These are phyloP conservation scores for Aspergillus cristatus DNA, from an alignment of 495 filamentous ascomycete genomes.

Conservation along the genomic window DNA sequence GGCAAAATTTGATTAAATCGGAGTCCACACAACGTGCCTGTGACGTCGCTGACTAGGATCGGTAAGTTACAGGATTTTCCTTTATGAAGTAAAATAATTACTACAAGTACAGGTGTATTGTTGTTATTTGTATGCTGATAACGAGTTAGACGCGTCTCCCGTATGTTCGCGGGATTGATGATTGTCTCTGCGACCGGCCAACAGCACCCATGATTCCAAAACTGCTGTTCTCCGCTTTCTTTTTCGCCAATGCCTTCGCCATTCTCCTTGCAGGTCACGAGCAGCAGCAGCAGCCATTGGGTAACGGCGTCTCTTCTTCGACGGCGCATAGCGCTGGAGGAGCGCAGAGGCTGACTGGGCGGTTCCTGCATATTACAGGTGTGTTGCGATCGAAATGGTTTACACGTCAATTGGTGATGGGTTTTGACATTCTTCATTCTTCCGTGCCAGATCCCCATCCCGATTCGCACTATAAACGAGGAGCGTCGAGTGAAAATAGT, in stretches of 20 bases:
- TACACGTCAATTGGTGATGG: too few species aligned
- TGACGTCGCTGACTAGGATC: too few species aligned
- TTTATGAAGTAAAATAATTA: too few species aligned
- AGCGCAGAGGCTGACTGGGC: slow-evolving; percentile 38
- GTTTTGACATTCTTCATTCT: too few species aligned
- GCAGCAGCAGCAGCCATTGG: slow-evolving; percentile 11
- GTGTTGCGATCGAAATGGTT: slow-evolving; percentile 16
- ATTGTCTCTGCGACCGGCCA: not conserved
- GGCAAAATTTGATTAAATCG: too few species aligned
- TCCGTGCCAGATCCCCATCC: slow-evolving; percentile 69
- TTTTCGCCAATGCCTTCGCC: slow-evolving; percentile 7
- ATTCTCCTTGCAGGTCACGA: slow-evolving; percentile 6
- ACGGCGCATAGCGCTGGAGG: not conserved
- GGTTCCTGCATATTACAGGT: slow-evolving; percentile 96
- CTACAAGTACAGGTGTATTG: too few species aligned
- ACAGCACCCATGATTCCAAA: slow-evolving; percentile 12
- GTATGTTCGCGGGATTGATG: slow-evolving; percentile 4
- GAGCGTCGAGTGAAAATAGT: slow-evolving; percentile 59
- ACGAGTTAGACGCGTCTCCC: slow-evolving; percentile 1
- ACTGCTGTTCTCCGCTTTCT: slow-evolving; percentile 4
- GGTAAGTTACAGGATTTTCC: too few species aligned
- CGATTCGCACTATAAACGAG: slow-evolving; percentile 71
- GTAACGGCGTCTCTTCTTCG: not conserved
- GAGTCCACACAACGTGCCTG: too few species aligned
- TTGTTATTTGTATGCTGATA: too few species aligned